Evolutionary conservation across 2,329 filamentous ascomycete species (phyloP), one percentile per base, ranked within the genome.

Genomic region (Neocatenulostroma microsporum): DNA sequence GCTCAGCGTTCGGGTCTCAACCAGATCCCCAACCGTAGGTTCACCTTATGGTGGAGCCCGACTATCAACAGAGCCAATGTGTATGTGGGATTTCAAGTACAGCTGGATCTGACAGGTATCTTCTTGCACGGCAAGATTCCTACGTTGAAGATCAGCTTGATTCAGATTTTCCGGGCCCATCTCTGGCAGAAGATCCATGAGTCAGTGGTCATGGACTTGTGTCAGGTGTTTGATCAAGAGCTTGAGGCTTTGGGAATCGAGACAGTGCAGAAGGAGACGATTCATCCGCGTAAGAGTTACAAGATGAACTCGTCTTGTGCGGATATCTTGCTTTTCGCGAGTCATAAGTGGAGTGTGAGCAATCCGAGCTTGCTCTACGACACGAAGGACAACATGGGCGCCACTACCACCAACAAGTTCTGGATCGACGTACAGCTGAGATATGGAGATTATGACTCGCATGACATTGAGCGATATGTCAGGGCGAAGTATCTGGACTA

Each of bases 241-340:
- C 69, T 98, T 29, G 91, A 98, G 62, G 87, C 91, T 21, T 71
- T 98, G 3, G 88, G 88, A 23, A 95, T 98, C 40, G 91, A 98
- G 63, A 93, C 87, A 2, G 91, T 96, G 4, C 91, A 98, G 60
- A 98, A 98, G 64, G 91, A 98, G 68, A 96, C 91, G 0, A 98
- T 98, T 41, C 91, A 98, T 69, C 91, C 91, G 35, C 77, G 91
- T 76, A 98, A 98, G 67, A 95, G 87, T 4, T 98, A 98, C 77
- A 98, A 98, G 77, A 98, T 98, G 91, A 98, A 98, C 72, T 95
- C 88, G 55, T 96, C 89, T 40, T 96, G 91, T 55, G 91, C 93
- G 4, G 91, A 98, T 62, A 95, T 98, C 46, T 73, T 96, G 37
- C 75, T 98, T 8, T 98, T 98, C 57, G 89, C 91, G 24, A 94